phyloP scores from a whole-genome alignment of 2,329 filamentous ascomycete species.

The Alternaria ethzedia region DNA sequence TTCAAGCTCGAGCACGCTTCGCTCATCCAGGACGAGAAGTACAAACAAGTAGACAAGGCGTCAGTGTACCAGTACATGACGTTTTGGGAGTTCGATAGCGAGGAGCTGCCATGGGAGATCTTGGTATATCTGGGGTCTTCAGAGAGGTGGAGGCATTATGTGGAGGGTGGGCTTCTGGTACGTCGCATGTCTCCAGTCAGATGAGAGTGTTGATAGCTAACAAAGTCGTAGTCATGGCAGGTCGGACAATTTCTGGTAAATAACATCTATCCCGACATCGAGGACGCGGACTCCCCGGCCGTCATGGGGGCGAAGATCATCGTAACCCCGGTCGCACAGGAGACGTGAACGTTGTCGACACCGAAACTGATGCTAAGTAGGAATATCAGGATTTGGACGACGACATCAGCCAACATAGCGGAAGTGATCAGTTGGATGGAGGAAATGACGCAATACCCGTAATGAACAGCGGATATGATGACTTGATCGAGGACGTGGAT shows the following conservation, averaged over 20 bases:
- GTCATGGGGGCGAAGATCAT: conserved; percentile 4
- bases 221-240: conserved; percentile 14
- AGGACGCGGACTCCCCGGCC: conserved; percentile 1
- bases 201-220: not conserved
- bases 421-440: not conserved
- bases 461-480: not conserved
- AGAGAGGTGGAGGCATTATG: conserved; percentile 20
- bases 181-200: not conserved
- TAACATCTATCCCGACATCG: conserved; percentile 16
- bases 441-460: not conserved
- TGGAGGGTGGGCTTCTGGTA: conserved; percentile 17
- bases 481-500: not conserved
- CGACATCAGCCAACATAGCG: not conserved
- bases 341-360: not conserved
- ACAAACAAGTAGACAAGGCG: conserved; percentile 1
- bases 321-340: conserved; percentile 3
- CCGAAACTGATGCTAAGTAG: conserved; percentile 4
- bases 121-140: conserved; percentile 21
- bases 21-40: conserved; percentile 1
- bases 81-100: conserved; percentile 22
- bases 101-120: conserved; percentile 24
- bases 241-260: conserved; percentile 19
- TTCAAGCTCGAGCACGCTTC: conserved; percentile 21
- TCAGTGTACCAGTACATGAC: conserved; percentile 22
- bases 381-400: conserved; percentile 1